A percentile compares a stretch with the other conserved stretches of the same genome.
Evolutionary conservation across 106 monocot genomes (phyloP).

Genomic region (Ottelia alismoides): DNA sequence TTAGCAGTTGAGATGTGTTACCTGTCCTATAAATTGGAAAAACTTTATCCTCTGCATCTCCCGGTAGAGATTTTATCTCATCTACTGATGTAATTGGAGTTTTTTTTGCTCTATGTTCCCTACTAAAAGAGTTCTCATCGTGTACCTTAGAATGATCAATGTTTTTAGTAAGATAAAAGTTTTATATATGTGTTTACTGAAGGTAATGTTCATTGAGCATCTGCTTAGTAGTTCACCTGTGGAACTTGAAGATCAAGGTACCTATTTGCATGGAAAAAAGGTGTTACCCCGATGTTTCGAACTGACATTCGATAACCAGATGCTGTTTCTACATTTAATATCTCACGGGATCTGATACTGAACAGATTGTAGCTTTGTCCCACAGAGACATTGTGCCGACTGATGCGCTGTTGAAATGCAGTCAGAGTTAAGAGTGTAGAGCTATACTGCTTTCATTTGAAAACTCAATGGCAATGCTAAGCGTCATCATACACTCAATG

Average conservation of each 20-base stretch:
- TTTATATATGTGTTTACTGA: too few relatives aligned
- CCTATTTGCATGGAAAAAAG: slow-evolving; percentile 90
- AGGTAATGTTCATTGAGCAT: too few relatives aligned
- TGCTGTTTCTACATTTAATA: slow-evolving; percentile 76
- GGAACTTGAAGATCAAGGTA: slow-evolving; percentile 62
- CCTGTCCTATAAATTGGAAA: slow-evolving; percentile 59
- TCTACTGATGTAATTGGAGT: slow-evolving; percentile 31
- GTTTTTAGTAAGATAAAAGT: too few relatives aligned
- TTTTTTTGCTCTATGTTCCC: slow-evolving; percentile 40
- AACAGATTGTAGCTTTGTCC: slow-evolving; percentile 79
- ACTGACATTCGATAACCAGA: slow-evolving; percentile 36
- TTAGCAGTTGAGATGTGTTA: too few relatives aligned
- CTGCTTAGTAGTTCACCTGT: slow-evolving; percentile 36
- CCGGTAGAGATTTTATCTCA: slow-evolving; percentile 33
- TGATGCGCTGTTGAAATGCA: slow-evolving; percentile 25
- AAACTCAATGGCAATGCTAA: background rate
- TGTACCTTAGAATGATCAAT: slow-evolving; percentile 31
- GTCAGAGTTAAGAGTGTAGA: background rate
- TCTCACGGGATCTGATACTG: slow-evolving; percentile 31
- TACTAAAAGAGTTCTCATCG: slow-evolving; percentile 60
- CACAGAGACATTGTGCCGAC: slow-evolving; percentile 31
- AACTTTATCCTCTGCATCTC: slow-evolving; percentile 40
- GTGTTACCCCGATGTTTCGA: slow-evolving; percentile 27
- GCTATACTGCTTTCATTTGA: too few relatives aligned
- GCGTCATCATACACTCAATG: slow-evolving; percentile 24